Conservation (phyloP, 805 yeast genomes). For the Ogataea siamensis region DNA sequence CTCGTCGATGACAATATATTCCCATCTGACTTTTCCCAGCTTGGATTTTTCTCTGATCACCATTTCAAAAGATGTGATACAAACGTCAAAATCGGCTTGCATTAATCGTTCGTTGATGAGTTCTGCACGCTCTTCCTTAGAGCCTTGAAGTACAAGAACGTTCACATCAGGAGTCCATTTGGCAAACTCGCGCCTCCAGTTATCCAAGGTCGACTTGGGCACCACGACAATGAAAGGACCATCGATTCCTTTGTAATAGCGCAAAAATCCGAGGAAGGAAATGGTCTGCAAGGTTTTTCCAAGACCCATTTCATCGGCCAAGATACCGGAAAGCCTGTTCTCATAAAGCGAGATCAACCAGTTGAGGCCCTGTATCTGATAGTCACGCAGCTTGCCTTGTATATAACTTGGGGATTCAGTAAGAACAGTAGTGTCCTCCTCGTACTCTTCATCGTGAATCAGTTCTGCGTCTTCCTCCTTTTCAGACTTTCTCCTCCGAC, state of each 20-base stretch:
- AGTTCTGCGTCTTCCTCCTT: constrained; percentile 95
- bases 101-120: constrained; percentile 59
- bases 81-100: constrained; percentile 81
- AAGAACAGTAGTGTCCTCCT: constrained; percentile 63
- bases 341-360: constrained; percentile 91
- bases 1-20: constrained; percentile 90
- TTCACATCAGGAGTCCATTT: constrained; percentile 96
- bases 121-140: constrained; percentile 71
- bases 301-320: constrained; percentile 98
- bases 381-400: constrained; percentile 78
- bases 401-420: constrained; percentile 83
- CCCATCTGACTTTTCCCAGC: constrained; percentile 85
- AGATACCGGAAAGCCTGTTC: constrained; percentile 83
- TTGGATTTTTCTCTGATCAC: constrained; percentile 83
- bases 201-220: constrained; percentile 93
- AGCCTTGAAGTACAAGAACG: constrained; percentile 83
- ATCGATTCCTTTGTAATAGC: constrained; percentile 71
- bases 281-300: constrained; percentile 96
- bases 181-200: constrained; percentile 93
- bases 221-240: constrained; percentile 93
- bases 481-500: constrained; percentile 81
- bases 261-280: constrained; percentile 82
- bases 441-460: constrained; percentile 74
- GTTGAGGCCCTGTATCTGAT: constrained; percentile 92
- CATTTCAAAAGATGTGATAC: constrained; percentile 90